These are phyloP conservation scores for Petasospora rhodanensis DNA, from an alignment of 1,139 yeast genomes.

Conservation along the genomic window DNA sequence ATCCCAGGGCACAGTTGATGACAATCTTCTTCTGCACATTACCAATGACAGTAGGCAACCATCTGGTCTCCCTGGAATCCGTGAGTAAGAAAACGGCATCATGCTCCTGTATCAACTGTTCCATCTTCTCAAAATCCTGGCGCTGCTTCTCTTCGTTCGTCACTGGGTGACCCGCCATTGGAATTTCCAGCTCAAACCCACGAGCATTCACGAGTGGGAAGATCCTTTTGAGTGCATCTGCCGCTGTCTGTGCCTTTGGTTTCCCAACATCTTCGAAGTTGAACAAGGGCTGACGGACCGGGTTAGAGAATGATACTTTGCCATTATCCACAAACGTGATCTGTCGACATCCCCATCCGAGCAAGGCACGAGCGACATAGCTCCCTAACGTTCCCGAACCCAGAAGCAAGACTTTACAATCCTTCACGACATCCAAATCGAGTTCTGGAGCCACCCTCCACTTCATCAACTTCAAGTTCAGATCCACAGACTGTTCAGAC, in stretches of 20 bases:
- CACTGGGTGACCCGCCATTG: constrained; percentile 93
- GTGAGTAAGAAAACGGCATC: constrained; percentile 77
- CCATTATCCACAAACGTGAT: constrained; percentile 92
- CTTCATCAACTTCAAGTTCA: constrained; percentile 87
- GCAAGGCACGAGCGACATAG: constrained; percentile 74
- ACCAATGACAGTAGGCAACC: constrained; percentile 90
- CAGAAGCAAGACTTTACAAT: constrained; percentile 63
- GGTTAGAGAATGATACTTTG: constrained; percentile 82
- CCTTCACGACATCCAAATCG: constrained; percentile 58
- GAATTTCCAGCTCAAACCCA: constrained; percentile 70
- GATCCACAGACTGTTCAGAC: constrained; percentile 88
- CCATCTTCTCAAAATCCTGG: constrained; percentile 48
- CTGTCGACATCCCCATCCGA: constrained; percentile 91
- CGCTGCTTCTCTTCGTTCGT: constrained; percentile 47
- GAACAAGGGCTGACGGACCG: constrained; percentile 89
- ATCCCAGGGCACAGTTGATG: constrained; percentile 91
- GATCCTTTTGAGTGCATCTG: constrained; percentile 60
- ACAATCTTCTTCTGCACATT: constrained; percentile 64
- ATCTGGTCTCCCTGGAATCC: constrained; percentile 93
- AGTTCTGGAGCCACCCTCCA: constrained; percentile 91
- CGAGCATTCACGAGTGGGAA: constrained; percentile 69
- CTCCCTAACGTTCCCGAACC: constrained; percentile 98
- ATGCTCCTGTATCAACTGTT: constrained; percentile 53
- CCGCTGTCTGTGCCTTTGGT: constrained; percentile 73
- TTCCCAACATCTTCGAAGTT: constrained; percentile 71